These are phyloP conservation scores for Tolypocladium nubicola DNA, from an alignment of 2,329 filamentous ascomycete species.

Conservation along the genomic window DNA sequence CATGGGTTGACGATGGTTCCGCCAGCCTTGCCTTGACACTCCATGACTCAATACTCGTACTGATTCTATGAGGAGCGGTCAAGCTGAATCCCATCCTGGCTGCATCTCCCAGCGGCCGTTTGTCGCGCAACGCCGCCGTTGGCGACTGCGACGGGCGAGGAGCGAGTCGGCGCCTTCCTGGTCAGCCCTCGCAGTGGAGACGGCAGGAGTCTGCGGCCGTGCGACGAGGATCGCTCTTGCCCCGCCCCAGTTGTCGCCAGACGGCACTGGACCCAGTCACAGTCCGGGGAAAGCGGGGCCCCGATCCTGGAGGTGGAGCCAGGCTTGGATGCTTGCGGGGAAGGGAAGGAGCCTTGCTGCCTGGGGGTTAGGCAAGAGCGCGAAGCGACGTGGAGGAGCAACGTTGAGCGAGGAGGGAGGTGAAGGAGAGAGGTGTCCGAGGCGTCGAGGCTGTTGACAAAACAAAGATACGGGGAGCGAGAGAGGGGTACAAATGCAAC, in stretches of 20 bases:
- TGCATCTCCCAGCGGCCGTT: not conserved
- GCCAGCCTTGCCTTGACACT: not conserved
- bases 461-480: not conserved
- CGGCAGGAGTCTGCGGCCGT: not conserved
- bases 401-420: not conserved
- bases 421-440: not conserved
- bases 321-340: not conserved
- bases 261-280: not conserved
- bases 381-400: not conserved
- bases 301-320: not conserved
- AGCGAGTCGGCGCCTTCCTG: not conserved
- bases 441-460: not conserved
- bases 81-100: not conserved
- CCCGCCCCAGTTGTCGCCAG: not conserved
- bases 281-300: not conserved
- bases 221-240: not conserved
- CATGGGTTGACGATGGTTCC: not conserved
- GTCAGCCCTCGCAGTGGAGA: not conserved
- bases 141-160: not conserved
- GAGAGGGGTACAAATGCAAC: not conserved
- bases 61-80: not conserved
- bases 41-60: not conserved
- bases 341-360: not conserved
- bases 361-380: not conserved
- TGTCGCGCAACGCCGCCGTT: too few species aligned